phyloP scores from a whole-genome alignment of 805 yeast species.

The Yamadazyma tumulicola region DNA sequence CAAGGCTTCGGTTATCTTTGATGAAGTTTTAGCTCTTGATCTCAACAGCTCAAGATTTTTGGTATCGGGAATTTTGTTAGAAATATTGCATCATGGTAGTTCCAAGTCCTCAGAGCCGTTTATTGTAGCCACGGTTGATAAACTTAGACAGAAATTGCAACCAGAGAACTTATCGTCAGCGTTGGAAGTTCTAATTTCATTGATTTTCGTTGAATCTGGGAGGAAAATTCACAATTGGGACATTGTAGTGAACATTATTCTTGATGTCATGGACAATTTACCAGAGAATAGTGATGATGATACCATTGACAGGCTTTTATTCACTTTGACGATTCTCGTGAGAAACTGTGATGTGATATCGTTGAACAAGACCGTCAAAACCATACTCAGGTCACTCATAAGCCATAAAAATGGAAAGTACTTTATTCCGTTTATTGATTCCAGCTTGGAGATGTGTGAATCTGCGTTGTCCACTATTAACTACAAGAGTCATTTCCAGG shows the following conservation, averaged over 20 bases:
- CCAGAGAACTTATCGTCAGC: slow-evolving; percentile 12
- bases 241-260: slow-evolving; percentile 19
- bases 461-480: slow-evolving; percentile 4
- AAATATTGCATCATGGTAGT: slow-evolving; percentile 51
- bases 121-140: slow-evolving; percentile 4
- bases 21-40: slow-evolving; percentile 37
- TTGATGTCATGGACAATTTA: slow-evolving; percentile 3
- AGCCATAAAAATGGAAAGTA: slow-evolving; percentile 9
- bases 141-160: background rate
- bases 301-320: slow-evolving; percentile 18
- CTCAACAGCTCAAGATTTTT: slow-evolving; percentile 23
- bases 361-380: slow-evolving; percentile 41
- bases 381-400: slow-evolving; percentile 1
- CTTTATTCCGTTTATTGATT: slow-evolving; percentile 10
- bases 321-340: slow-evolving; percentile 46
- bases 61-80: slow-evolving; percentile 57
- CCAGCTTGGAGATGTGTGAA: slow-evolving; percentile 11
- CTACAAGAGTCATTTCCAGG: slow-evolving; percentile 5
- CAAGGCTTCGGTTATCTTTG: slow-evolving; percentile 52
- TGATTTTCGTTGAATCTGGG: slow-evolving; percentile 70
- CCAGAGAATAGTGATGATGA: background rate
- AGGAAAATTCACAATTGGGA: slow-evolving; percentile 57
- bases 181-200: slow-evolving; percentile 41
- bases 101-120: slow-evolving; percentile 9
- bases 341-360: slow-evolving; percentile 50